Evolutionary conservation across 352 stramenopile species (phyloP).

Genomic region (Plasmopara viticola): DNA sequence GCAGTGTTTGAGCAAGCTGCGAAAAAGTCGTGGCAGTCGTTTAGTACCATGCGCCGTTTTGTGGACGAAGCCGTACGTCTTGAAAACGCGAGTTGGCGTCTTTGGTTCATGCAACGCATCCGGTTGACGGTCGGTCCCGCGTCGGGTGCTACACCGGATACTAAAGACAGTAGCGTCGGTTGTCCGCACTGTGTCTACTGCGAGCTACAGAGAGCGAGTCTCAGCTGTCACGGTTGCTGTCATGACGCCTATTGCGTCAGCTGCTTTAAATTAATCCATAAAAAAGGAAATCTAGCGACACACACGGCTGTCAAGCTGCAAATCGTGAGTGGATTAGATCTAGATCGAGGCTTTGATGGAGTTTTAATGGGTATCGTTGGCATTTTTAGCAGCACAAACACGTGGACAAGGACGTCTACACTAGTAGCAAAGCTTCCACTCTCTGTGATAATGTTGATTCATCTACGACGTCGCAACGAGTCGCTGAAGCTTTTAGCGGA

Average conservation of each 20-base stretch:
- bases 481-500: no score
- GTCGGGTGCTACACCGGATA: constrained; percentile 18
- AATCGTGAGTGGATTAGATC: constrained; percentile 13
- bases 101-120: constrained; percentile 69
- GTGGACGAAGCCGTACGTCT: constrained; percentile 71
- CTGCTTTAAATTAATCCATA: constrained; percentile 86
- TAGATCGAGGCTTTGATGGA: neutral
- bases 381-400: neutral
- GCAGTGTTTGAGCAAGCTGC: constrained; percentile 57
- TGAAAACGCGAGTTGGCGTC: constrained; percentile 79
- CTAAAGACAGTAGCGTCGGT: constrained; percentile 15
- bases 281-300: constrained; percentile 75
- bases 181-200: constrained; percentile 66
- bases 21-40: constrained; percentile 84
- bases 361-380: neutral
- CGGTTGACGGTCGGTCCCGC: constrained; percentile 3
- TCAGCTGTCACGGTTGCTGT: constrained; percentile 81
- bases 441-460: constrained; percentile 25
- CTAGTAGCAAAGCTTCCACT: constrained; percentile 20
- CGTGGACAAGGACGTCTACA: constrained; percentile 13
- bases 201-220: constrained; percentile 53
- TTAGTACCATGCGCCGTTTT: constrained; percentile 84
- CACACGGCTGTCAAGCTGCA: constrained; percentile 68
- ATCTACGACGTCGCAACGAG: constrained; percentile 19
- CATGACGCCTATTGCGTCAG: constrained; percentile 81